Base-by-base conservation (phyloP, 2,329 filamentous ascomycete genomes). In the Cladophialophora bantiana region DNA sequence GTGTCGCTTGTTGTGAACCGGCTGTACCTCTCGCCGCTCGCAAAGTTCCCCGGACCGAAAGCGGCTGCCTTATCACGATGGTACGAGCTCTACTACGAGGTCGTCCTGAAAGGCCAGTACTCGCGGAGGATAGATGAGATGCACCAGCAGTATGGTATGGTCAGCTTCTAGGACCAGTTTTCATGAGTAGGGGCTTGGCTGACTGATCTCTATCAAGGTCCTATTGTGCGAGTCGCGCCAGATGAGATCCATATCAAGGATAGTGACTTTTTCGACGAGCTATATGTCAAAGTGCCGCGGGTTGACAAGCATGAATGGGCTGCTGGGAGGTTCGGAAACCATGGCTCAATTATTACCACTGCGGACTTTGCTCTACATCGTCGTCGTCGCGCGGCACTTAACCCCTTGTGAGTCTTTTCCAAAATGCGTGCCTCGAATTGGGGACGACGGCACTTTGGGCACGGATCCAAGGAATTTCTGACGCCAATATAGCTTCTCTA, bases 381-480 rank as follows among this genome's bases (percentile, higher is more conserved):
- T 3, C 70, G 74, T 18, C 78, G 81, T 2, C 78, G 81, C 15
- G 73, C 64, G 3, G 73, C 78, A 1, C 65, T 83, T 48, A 80
- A 76, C 58, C 75, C 73, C 0, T 83, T 48, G 38, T 59, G 40
- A 45, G 57, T 45, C 57, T 20, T 56, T 20, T 20, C 7, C 13
- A 56, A 4, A 10, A 18, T 34, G 7, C 34, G 13, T 12, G 13
- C 13, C 32, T 20, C 31, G 4, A 26, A 26, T 26, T 26, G 26
- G 26, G 55, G 12, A 12, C 55, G 35, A 12, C 5, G 10, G 13
- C 18, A 26, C 12, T 59, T 35, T 7, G n/a, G 38, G 35, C 31
- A 54, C 50, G 26, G 13, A 26, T 26, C 7, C 15, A 50, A 45
- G 12, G 36, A 13, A 20, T 26, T 50, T 5, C 18, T 59, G 26